Evolutionary conservation across 139 green algal genomes (phyloP), one percentile per base, ranked within the genome.

Genomic region (Chlorella sp.): DNA sequence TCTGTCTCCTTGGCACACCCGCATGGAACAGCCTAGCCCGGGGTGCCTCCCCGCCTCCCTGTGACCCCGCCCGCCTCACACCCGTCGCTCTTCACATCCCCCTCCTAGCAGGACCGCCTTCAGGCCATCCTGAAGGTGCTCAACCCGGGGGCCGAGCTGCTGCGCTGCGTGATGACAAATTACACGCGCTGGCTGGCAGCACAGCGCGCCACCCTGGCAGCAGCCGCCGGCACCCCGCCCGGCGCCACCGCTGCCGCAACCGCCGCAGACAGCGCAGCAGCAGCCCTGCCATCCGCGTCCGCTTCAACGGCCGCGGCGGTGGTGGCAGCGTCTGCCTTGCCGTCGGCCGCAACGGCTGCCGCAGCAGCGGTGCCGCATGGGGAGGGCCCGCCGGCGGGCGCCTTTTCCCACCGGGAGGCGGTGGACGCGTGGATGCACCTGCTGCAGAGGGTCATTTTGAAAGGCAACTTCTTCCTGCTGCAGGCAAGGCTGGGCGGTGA

Each of bases 381-480:
- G 1, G 77, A 83, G 11, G 81, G 81, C 0, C 68, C 68, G 36
- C 57, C 84, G 3, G 84, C 40, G 5, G 84, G 84, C 66, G 84
- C 64, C 4, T 88, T 88, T 21, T 48, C 84, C 3, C 84, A 88
- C 39, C 12, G 16, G 2, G 71, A 71, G 32, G 88, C 88, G 12
- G 81, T 88, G 39, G 66, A 73, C 0, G 68, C 66, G 19, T 88
- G 66, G 81, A 60, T 77, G 32, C 66, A 34, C 24, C 88, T 91
- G 61, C 34, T 91, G 61, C n/a, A 42, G 24, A 48, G 26, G 24
- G 81, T 91, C 39, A 39, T 91, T 30, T 15, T 32, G 14, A 36
- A 26, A 0, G 88, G 88, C 40, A 84, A 84, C 48, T 91, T 39
- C 30, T 91, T 79, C 48, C 48, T 91, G 42, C 81, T 91, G 19